phyloP scores from a whole-genome alignment of 192 early-diverging fungal species.

The Coemansia sp. region DNA sequence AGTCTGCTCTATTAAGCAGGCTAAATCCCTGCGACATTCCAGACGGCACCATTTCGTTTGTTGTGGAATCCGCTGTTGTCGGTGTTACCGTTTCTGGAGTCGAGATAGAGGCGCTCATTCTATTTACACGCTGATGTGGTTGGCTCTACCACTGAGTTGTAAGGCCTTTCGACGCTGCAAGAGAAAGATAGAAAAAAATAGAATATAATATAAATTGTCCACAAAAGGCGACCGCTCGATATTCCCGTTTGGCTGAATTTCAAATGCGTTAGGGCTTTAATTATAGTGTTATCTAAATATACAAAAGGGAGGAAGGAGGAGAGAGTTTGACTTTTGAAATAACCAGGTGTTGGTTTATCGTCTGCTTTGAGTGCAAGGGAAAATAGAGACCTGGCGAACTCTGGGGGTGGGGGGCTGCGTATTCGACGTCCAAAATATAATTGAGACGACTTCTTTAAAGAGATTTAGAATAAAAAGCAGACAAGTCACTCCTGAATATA shows the following conservation, averaged over 20 bases:
- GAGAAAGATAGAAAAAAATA: not conserved
- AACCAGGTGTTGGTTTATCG: not conserved
- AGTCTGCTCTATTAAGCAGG: constrained; percentile 31
- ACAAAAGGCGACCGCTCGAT: not conserved
- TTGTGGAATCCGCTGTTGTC: constrained; percentile 14
- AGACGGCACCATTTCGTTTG: constrained; percentile 3
- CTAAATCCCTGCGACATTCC: constrained; percentile 13
- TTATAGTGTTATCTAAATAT: not conserved
- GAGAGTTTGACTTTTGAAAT: not conserved
- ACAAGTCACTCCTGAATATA: no score
- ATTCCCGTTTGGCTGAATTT: not conserved
- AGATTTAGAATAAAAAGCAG: no score
- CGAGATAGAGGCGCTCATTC: constrained; percentile 13
- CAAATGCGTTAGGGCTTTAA: not conserved
- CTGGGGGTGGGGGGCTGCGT: not conserved
- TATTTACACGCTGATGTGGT: no score
- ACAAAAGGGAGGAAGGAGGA: not conserved
- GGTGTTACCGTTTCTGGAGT: constrained; percentile 8
- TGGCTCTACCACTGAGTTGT: no score
- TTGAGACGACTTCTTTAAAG: no score
- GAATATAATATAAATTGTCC: not conserved
- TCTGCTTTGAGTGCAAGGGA: not conserved
- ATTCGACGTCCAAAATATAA: not conserved
- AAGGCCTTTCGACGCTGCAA: not conserved
- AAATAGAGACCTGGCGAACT: not conserved